A percentile compares a stretch with the other conserved stretches of the same genome.
Evolutionary conservation across 106 monocot genomes (phyloP).

Genomic region (Alisma plantagoaquatica): DNA sequence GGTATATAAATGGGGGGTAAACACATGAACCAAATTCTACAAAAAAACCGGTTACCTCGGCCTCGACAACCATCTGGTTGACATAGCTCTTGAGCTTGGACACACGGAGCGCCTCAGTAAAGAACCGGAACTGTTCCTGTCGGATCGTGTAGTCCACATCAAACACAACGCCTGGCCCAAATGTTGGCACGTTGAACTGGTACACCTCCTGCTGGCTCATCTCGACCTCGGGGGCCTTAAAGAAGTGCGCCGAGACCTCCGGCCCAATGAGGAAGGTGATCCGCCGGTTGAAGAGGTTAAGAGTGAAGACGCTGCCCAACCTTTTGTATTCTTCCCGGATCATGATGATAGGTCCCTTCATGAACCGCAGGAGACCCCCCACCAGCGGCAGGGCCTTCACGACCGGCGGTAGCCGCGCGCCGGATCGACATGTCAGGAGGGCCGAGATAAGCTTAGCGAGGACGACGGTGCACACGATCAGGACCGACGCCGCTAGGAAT

Average conservation of each 20-base stretch:
- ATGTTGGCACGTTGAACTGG: slow-evolving; percentile 31
- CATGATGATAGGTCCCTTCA: slow-evolving; percentile 18
- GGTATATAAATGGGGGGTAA: too few relatives aligned
- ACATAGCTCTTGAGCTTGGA: slow-evolving; percentile 28
- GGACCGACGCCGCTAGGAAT: slow-evolving; percentile 7
- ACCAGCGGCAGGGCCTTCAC: slow-evolving; percentile 22
- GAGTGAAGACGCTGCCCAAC: slow-evolving; percentile 26
- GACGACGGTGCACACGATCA: slow-evolving; percentile 9
- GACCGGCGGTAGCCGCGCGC: slow-evolving; percentile 12
- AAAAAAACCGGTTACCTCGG: slow-evolving; percentile 14
- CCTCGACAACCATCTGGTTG: slow-evolving; percentile 24
- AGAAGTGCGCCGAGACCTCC: slow-evolving; percentile 30
- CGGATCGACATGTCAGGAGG: neutral
- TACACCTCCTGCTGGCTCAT: slow-evolving; percentile 32
- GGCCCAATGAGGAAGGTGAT: slow-evolving; percentile 25
- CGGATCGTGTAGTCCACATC: slow-evolving; percentile 27
- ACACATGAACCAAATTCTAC: neutral
- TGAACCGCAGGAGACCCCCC: slow-evolving; percentile 16
- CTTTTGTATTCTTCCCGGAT: slow-evolving; percentile 20
- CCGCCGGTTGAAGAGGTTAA: slow-evolving; percentile 10
- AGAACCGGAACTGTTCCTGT: slow-evolving; percentile 33
- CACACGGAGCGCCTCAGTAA: slow-evolving; percentile 28
- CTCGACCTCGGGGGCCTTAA: slow-evolving; percentile 27
- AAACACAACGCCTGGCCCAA: slow-evolving; percentile 29
- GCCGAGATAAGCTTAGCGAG: slow-evolving; percentile 13